A percentile compares a stretch with the other conserved stretches of the same genome.
Evolutionary conservation across 768 basidiomycete species (phyloP).

Genomic region (Kwoniella mangroviensis): DNA sequence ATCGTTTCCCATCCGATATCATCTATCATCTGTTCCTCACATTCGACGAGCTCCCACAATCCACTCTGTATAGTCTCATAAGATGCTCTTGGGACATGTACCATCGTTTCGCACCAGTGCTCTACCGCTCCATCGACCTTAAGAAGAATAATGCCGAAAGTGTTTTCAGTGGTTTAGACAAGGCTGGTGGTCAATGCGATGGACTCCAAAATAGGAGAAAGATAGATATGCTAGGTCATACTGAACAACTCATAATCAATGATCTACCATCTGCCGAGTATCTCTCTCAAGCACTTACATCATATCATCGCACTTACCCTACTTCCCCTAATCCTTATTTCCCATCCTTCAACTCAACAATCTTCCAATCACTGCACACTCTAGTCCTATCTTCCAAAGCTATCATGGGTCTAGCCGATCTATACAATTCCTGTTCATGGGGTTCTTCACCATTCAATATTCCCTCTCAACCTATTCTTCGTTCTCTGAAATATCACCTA

Average conservation of each 20-base stretch:
- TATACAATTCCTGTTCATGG: constrained; percentile 20
- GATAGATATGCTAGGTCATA: not conserved
- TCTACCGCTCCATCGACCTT: not conserved
- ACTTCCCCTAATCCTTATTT: not conserved
- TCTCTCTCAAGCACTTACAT: not conserved
- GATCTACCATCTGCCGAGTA: constrained; percentile 9
- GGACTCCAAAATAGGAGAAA: not conserved
- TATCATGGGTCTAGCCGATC: constrained; percentile 15
- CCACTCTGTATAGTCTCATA: not conserved
- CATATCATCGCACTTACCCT: too few species aligned
- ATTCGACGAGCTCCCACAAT: constrained; percentile 14
- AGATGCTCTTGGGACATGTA: constrained; percentile 13
- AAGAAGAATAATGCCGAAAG: constrained; percentile 2
- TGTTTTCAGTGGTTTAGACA: constrained; percentile 10
- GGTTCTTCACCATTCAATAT: constrained; percentile 4
- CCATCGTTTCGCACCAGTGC: constrained; percentile 15
- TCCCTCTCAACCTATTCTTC: constrained; percentile 10
- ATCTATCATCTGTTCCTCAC: constrained; percentile 9
- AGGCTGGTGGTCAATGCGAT: too few species aligned
- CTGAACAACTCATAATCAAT: not conserved
- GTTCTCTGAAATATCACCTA: constrained; percentile 2
- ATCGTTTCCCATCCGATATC: constrained; percentile 15
- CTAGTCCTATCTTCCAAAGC: constrained; percentile 8
- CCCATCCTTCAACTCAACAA: not conserved
- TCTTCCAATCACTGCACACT: not conserved